These are phyloP conservation scores for Ophiostoma perfectum DNA, from an alignment of 2,329 filamentous ascomycete genomes.

Conservation along the genomic window DNA sequence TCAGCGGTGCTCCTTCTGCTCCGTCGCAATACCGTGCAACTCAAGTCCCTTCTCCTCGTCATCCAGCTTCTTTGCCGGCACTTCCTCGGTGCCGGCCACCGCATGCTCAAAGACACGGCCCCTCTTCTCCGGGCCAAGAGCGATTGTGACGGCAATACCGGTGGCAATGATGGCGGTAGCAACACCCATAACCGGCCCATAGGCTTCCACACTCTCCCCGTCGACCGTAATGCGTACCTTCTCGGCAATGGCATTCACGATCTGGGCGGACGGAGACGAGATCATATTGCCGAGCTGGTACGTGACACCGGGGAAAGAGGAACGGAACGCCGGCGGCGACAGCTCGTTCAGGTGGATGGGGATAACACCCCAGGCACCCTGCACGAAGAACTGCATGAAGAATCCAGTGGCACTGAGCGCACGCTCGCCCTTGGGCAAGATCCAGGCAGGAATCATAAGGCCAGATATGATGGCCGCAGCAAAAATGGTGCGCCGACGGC, in stretches of 20 bases:
- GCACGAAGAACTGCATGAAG: conserved; percentile 67
- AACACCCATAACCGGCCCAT: background rate
- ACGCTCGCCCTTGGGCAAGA: conserved; percentile 48
- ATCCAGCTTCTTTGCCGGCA: background rate
- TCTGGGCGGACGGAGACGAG: conserved; percentile 52
- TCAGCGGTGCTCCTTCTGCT: background rate
- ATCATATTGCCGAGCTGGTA: conserved; percentile 75
- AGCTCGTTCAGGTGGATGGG: conserved; percentile 71
- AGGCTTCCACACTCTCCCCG: background rate
- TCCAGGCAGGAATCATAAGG: conserved; percentile 78
- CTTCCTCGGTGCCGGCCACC: background rate
- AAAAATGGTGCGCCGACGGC: conserved; percentile 64
- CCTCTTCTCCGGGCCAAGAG: background rate
- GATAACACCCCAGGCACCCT: conserved; percentile 62
- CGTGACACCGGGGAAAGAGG: conserved; percentile 63
- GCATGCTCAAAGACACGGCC: background rate
- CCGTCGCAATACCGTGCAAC: background rate
- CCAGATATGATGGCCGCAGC: conserved; percentile 62
- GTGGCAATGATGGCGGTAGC: background rate
- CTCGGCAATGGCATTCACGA: background rate
- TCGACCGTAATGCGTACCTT: background rate
- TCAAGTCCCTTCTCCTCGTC: background rate
- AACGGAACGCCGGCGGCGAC: conserved; percentile 63
- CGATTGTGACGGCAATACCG: background rate
- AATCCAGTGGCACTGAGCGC: conserved; percentile 72